Evolutionary conservation across 2,329 filamentous ascomycete genomes (phyloP), one percentile per base, ranked within the genome.

Genomic region (Knoxdaviesia proteae): DNA sequence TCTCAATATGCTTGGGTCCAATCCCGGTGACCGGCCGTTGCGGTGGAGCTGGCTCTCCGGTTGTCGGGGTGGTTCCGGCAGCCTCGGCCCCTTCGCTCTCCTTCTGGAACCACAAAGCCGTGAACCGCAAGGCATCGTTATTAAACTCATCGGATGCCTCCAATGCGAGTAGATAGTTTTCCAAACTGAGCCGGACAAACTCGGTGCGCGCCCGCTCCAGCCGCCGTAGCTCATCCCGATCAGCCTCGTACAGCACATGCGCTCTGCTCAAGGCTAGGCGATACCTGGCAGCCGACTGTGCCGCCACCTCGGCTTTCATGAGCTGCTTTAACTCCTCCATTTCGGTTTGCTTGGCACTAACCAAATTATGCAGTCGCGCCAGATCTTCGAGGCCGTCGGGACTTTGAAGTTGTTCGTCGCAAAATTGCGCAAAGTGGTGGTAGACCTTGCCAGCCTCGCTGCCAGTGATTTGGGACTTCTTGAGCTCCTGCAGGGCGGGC

Each of bases 341-440:
- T 56, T 94, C 94, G 47, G 78, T 78, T 52, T 86, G 71, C 49
- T 78, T 80, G 34, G 42, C 45, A 34, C 44, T 46, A 34, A 42
- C 42, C 33, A 96, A 66, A 50, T 76, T 84, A 53, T 82, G 73
- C 37, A 94, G 70, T 39, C 90, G 77, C 32, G 74, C 73, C 46
- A 94, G 73, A 52, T 98, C 90, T 56, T 93, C 84, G 1, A 87
- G 62, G 34, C 79, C 76, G 50, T 93, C 84, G 1, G 80, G 72
- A 53, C 88, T 88, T 52, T 94, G 82, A 7, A 98, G 66, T 56
- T 98, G 90, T 52, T 86, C 77, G 55, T 98, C 88, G 53, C 92
- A 98, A 56, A 98, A 98, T 42, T 77, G 72, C 31, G 92, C 90
- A 57, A 96, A 96, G 52, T 93, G 84, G 55, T 94, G 86, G 52